Evolutionary conservation across 495 filamentous ascomycete genomes (phyloP).

Genomic region (Lasiosphaeris hirsuta): DNA sequence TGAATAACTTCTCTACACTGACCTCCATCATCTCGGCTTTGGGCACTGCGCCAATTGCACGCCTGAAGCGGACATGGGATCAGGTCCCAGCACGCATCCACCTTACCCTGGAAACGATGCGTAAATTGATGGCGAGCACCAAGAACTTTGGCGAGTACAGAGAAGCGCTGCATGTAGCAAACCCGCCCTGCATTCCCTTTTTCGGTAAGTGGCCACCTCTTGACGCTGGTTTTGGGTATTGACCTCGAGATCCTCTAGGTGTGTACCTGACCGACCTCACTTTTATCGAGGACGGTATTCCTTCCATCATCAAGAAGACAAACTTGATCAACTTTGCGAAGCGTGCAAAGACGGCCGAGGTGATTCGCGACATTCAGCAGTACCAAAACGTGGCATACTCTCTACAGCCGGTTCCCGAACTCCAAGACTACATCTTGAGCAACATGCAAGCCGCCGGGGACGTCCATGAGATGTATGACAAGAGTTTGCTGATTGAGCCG

Average conservation of each 20-base stretch:
- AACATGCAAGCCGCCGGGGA: constrained; percentile 93
- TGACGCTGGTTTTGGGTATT: constrained; percentile 15
- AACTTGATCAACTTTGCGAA: constrained; percentile 98
- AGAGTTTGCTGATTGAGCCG: constrained; percentile 87
- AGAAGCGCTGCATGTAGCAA: constrained; percentile 85
- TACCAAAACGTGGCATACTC: constrained; percentile 96
- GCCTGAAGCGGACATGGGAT: constrained; percentile 90
- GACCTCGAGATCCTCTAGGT: constrained; percentile 47
- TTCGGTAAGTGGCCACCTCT: constrained; percentile 64
- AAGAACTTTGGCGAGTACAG: constrained; percentile 98
- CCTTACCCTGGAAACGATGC: constrained; percentile 80
- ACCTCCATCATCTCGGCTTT: constrained; percentile 98
- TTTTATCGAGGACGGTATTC: constrained; percentile 98
- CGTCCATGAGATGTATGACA: constrained; percentile 98
- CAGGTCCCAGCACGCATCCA: constrained; percentile 83
- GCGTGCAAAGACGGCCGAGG: constrained; percentile 94
- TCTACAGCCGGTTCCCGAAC: constrained; percentile 79
- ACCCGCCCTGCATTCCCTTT: constrained; percentile 97
- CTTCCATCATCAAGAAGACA: constrained; percentile 89
- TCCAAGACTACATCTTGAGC: constrained; percentile 94
- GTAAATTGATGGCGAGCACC: constrained; percentile 90
- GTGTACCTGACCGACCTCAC: constrained; percentile 97
- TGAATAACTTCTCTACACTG: constrained; percentile 97
- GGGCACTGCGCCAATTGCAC: constrained; percentile 89
- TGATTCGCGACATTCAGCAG: constrained; percentile 96